Evolutionary conservation across 192 early-diverging fungal genomes (phyloP).

Genomic region (Coemansia guatemalensis): DNA sequence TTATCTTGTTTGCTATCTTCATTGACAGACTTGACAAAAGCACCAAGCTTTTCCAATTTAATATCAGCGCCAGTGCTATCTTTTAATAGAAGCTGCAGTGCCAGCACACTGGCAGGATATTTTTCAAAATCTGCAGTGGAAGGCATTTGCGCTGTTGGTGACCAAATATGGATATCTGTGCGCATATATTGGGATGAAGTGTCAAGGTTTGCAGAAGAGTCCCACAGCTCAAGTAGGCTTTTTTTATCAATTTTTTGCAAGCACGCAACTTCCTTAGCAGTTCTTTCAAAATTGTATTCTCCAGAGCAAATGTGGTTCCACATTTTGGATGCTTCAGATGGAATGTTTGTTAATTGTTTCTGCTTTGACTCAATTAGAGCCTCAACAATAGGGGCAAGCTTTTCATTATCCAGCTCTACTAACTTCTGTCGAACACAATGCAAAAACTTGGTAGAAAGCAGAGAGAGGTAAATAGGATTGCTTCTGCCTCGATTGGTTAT

Average conservation of each 20-base stretch:
- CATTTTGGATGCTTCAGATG: conserved; percentile 57
- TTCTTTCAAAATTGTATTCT: conserved; percentile 73
- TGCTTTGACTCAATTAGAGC: conserved; percentile 58
- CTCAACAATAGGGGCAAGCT: conserved; percentile 58
- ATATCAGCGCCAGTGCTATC: not conserved
- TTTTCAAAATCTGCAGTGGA: not conserved
- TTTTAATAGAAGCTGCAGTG: conserved; percentile 2
- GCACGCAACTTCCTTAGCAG: not conserved
- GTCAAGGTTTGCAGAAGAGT: conserved; percentile 22
- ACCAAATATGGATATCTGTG: conserved; percentile 14
- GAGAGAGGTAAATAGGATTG: conserved; percentile 73
- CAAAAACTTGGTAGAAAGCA: conserved; percentile 74
- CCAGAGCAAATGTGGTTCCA: conserved; percentile 64
- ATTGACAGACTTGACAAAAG: not conserved
- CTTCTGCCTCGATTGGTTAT: conserved; percentile 79
- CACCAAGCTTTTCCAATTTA: not conserved
- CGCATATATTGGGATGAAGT: conserved; percentile 21
- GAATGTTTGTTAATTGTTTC: conserved; percentile 68
- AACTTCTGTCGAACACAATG: conserved; percentile 30
- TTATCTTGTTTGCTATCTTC: not conserved
- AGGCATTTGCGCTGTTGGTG: conserved; percentile 6
- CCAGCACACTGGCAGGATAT: conserved; percentile 5
- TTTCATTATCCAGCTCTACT: conserved; percentile 16
- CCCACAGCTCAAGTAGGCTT: conserved; percentile 23
- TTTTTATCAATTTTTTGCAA: conserved; percentile 11